Base-by-base conservation (phyloP, 2,329 filamentous ascomycete species). In the Boeremia exigua region DNA sequence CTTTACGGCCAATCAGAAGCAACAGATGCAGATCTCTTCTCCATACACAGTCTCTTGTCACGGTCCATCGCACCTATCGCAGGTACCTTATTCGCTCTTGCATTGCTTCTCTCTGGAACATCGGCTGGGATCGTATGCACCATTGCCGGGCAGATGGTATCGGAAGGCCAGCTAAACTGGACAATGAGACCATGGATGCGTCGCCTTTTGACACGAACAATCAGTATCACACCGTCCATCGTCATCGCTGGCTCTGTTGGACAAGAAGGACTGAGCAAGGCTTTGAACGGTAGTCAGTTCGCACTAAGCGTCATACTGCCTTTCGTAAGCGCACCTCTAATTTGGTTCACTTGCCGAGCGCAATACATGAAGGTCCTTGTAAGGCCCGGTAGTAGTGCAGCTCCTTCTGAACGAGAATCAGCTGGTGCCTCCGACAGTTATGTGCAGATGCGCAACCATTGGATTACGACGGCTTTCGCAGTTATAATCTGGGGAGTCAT, bases 61-160 rank as follows among this genome's bases (percentile, higher is more conserved):
- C 67, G 75, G 0, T 88, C 85, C 50, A 86, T 96, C 47, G 86
- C 89, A 0, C 86, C 88, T 0, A 89, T 84, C 0, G 92, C 91
- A 0, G 92, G 91, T 1, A 90, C 89, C 2, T 80, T 96, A n/a
- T 96, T 96, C 61, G 91, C 91, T 0, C 80, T 96, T 2, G 91
- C 92, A 0, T 79, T 96, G 1, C 82, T 96, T 0, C 84, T 96
- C 0, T 93, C 89, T 0, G 92, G 92, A 8, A 84, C 91, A 11
- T 91, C 88, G 0, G 92, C 92, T 0, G 92, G 92, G 6, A 91
- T 96, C 32, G 88, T 96, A 2, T 96, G 92, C 77, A 96, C 92
- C 1, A 95, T 96, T 63, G 85, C 92, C 0, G 92, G 92, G 0
- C 92, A 96, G 73, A 95, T 96, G 87, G 88, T 96, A 19, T 88